phyloP scores from a whole-genome alignment of 352 stramenopile genomes.

The Phytophthora chlamydospora region DNA sequence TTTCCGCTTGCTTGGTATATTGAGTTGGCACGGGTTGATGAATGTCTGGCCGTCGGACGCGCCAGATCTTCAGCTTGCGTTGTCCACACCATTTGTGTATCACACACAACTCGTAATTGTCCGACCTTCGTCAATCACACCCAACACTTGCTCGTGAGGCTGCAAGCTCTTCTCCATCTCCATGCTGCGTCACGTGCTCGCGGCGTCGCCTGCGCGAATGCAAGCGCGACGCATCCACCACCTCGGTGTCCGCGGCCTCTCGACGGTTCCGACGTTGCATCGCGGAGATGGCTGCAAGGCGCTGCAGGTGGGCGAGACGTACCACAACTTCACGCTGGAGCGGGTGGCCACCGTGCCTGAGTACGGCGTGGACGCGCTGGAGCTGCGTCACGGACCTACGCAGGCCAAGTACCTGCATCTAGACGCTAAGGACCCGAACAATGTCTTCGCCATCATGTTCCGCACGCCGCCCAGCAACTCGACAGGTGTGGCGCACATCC shows the following conservation, averaged over 20 bases:
- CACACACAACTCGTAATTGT: not conserved
- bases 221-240: slow-evolving; percentile 3
- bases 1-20: slow-evolving; percentile 25
- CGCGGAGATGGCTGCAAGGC: slow-evolving; percentile 63
- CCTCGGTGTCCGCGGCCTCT: not conserved
- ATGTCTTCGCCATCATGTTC: slow-evolving; percentile 96
- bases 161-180: not conserved
- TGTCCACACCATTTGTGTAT: not conserved
- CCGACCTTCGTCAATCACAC: slow-evolving; percentile 9
- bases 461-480: slow-evolving; percentile 96
- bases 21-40: slow-evolving; percentile 42
- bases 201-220: slow-evolving; percentile 5
- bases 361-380: slow-evolving; percentile 81
- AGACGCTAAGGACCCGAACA: slow-evolving; percentile 84
- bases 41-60: slow-evolving; percentile 42
- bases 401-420: slow-evolving; percentile 84
- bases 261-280: slow-evolving; percentile 18
- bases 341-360: slow-evolving; percentile 72
- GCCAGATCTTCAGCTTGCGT: slow-evolving; percentile 9
- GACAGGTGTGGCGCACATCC: slow-evolving; percentile 98
- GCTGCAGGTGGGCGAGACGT: slow-evolving; percentile 63
- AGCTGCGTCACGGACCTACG: slow-evolving; percentile 78
- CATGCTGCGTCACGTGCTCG: slow-evolving; percentile 40
- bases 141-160: slow-evolving; percentile 1
- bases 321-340: slow-evolving; percentile 80